A percentile compares a stretch with the other conserved stretches of the same genome.
Conservation (phyloP, 192 early-diverging fungal species). For the Spinellus fusiger region DNA sequence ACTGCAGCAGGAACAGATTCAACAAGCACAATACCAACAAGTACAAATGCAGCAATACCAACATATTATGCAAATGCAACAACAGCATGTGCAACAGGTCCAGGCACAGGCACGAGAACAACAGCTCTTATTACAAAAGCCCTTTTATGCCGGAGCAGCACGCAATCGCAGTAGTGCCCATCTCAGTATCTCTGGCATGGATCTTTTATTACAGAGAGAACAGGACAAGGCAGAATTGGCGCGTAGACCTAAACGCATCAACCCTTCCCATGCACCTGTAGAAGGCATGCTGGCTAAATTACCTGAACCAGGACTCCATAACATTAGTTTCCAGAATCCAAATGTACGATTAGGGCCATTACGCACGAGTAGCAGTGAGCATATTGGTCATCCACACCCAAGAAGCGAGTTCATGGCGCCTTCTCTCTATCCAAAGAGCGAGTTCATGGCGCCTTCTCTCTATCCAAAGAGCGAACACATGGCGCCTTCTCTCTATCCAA, state of each 20-base stretch:
- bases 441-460: not conserved
- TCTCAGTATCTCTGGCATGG: conserved; percentile 27
- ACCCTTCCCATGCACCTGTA: conserved; percentile 14
- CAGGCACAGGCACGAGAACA: not conserved
- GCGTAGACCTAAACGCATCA: conserved; percentile 12
- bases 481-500: not conserved
- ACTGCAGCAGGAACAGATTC: not conserved
- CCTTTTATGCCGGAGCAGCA: not conserved
- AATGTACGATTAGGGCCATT: not conserved
- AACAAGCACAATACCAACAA: conserved; percentile 15
- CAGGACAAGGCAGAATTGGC: conserved; percentile 15
- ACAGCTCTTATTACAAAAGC: not conserved
- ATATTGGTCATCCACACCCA: not conserved
- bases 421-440: not conserved
- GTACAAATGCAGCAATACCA: conserved; percentile 25
- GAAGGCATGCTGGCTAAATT: conserved; percentile 23
- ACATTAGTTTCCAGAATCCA: conserved; percentile 24
- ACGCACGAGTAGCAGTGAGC: not conserved
- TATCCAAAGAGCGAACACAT: not conserved
- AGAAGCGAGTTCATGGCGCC: not conserved
- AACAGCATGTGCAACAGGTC: not conserved
- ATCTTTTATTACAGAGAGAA: conserved; percentile 23
- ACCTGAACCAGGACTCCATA: conserved; percentile 19
- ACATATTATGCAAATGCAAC: conserved; percentile 11
- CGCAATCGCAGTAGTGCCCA: not conserved